Evolutionary conservation across 495 filamentous ascomycete species (phyloP), one percentile per base, ranked within the genome.

Genomic region (Xylaria acuta): DNA sequence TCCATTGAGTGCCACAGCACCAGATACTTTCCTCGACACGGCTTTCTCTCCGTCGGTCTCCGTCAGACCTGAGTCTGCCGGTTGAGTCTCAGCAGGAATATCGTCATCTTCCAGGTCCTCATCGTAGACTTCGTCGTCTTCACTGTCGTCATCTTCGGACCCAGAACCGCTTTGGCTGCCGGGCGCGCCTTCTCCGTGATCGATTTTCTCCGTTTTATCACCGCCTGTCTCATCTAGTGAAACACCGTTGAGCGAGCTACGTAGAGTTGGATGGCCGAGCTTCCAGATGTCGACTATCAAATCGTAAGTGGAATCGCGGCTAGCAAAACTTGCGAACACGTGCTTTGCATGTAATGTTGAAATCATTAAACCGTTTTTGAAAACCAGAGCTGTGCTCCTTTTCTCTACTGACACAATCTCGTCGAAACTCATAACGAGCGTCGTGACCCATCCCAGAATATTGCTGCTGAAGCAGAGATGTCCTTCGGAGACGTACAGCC

Each of bases 381-480:
- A 98, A 1, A 99, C 89, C 79, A 98, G 87, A 5, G 95, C 97
- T 0, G 96, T 99, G 73, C 88, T 97, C 80, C 97, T 94, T 82
- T 98, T 99, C 79, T 99, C 96, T 2, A 99, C 91, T 0, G 94
- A 92, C 40, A 98, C 93, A 63, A 99, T 91, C 79, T 99, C 96
- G 78, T 98, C 97, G 80, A 98, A 99, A 78, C 93, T 96, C 81
- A 99, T 97, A 51, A 99, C 95, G 38, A 98, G 83, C 5, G 94
- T 98, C 1, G 97, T 99, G 1, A 97, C 90, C 96, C 96, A 99
- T 45, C 96, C 96, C 45, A 99, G 87, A 64, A 99, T 99, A 78
- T 99, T 99, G 81, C 96, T 98, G 72, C 94, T 97, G 82, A 99
- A 99, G 83, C 96, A 99, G 45, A 99, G 91, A 75, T 99, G 95